These are phyloP conservation scores for Ophiostoma fasciatum DNA, from an alignment of 2,329 filamentous ascomycete species.

Conservation along the genomic window DNA sequence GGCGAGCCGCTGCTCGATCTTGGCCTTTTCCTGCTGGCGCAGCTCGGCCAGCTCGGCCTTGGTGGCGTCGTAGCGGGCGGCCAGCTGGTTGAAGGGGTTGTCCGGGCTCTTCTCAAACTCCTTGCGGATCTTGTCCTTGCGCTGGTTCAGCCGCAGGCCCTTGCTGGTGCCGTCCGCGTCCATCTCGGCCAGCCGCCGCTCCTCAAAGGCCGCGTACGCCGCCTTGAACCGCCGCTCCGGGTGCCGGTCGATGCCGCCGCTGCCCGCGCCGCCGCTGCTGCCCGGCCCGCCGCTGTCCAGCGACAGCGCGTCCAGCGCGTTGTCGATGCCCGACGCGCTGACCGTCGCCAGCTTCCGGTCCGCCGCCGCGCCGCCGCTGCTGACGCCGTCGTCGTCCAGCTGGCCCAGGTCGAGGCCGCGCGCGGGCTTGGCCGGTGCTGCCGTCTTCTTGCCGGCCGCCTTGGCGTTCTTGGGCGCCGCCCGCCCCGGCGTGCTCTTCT, in stretches of 20 bases:
- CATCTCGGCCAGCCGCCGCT: constrained; percentile 69
- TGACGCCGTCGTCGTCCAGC: constrained; percentile 43
- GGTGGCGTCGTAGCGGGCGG: constrained; percentile 58
- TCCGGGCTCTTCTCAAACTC: constrained; percentile 92
- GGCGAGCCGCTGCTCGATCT: constrained; percentile 58
- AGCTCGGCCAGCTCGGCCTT: constrained; percentile 61
- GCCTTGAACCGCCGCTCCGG: constrained; percentile 80
- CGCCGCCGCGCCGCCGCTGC: too few relatives aligned
- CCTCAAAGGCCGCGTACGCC: constrained; percentile 70
- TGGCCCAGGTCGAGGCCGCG: constrained; percentile 61
- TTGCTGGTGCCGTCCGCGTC: constrained; percentile 58
- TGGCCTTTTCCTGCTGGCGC: constrained; percentile 50
- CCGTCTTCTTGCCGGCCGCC: constrained; percentile 49
- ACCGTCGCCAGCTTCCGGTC: constrained; percentile 38
- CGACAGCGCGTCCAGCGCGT: constrained; percentile 75
- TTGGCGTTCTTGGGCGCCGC: constrained; percentile 53
- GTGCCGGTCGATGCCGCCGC: constrained; percentile 68
- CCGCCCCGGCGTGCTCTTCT: constrained; percentile 45
- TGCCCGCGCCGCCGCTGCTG: constrained; percentile 35
- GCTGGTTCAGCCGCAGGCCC: constrained; percentile 68
- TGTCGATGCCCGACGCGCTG: constrained; percentile 80
- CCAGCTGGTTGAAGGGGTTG: constrained; percentile 87
- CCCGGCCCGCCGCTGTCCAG: constrained; percentile 26
- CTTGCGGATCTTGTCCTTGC: constrained; percentile 68
- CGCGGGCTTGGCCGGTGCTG: constrained; percentile 17